Base-by-base conservation (phyloP, 371 early-diverging fungal species). In the Parasitella parasitica region DNA sequence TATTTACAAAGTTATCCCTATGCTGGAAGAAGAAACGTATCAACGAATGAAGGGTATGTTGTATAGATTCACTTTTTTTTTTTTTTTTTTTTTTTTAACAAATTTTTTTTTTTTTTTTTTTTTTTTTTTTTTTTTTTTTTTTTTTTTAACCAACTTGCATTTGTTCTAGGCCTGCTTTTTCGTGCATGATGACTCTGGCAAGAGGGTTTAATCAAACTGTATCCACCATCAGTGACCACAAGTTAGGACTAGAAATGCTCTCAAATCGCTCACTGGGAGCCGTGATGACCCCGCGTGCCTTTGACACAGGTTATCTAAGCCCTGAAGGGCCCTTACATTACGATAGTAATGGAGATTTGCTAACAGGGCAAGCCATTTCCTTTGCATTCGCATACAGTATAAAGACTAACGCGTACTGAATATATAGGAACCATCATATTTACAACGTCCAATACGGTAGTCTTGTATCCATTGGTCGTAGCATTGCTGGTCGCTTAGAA, bases 151-250 rank as follows among this genome's bases (percentile, higher is more conserved):
- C n/a, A n/a, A n/a, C n/a, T n/a, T n/a, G n/a, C n/a, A n/a, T n/a
- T 32, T 32, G 22, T 46, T n/a, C n/a, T 58, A 76, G 77, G 6
- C 53, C 72, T 9, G 74, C 77, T 0, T 77, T 73, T 54, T 73
- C 83, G 12, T 83, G 83, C 59, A 79, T 82, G 82, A 82, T 81
- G 82, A 69, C 72, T 16, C 76, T 84, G 78, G 82, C 81, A 6
- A 39, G 64, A 30, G 82, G 76, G 11, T 77, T 77, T 34, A 67
- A 66, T 36, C 58, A 58, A n/a, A 63, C 72, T 0, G 54, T 84
- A 37, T 66, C 80, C 12, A 75, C 67, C 24, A 75, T 70, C 8
- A 64, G 59, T 3, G 71, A 75, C 26, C 69, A 62, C 6, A 66
- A 70, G 52, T 60, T 69, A 3, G 77, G 73, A 1, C 58, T 84